These are phyloP conservation scores for Mycena haematopus DNA, from an alignment of 768 basidiomycete genomes.

Conservation along the genomic window DNA sequence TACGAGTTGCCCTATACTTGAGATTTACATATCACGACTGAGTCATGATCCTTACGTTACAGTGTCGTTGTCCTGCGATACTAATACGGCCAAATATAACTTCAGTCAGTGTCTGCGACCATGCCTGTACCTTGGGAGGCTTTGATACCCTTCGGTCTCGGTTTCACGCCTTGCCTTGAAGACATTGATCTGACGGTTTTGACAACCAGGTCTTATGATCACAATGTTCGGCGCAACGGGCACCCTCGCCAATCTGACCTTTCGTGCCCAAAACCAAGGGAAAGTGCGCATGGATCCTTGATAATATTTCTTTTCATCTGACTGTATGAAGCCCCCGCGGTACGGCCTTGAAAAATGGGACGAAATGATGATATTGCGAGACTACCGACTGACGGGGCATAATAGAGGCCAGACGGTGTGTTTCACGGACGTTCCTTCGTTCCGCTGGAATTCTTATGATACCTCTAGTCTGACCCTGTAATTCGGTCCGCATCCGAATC, in stretches of 20 bases:
- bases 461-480: constrained; percentile 27
- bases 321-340: constrained; percentile 67
- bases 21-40: neutral
- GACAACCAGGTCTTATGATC: constrained; percentile 72
- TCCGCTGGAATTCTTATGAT: constrained; percentile 5
- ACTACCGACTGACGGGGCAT: constrained; percentile 87
- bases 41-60: constrained; percentile 2
- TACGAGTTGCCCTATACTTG: neutral
- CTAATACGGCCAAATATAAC: constrained; percentile 11
- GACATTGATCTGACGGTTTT: constrained; percentile 20
- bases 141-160: constrained; percentile 89
- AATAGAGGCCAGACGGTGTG: constrained; percentile 85
- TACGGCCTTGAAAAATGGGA: constrained; percentile 92
- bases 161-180: constrained; percentile 14
- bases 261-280: constrained; percentile 84
- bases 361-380: constrained; percentile 94
- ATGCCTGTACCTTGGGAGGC: constrained; percentile 99
- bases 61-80: neutral
- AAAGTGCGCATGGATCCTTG: constrained; percentile 60
- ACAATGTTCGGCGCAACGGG: constrained; percentile 91
- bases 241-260: constrained; percentile 81
- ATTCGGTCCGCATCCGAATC: constrained; percentile 13
- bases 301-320: neutral
- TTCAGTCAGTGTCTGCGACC: constrained; percentile 29
- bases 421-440: constrained; percentile 19